Percentiles rank a stretch among this genome's conserved stretches.
Evolutionary conservation across 2,329 filamentous ascomycete genomes (phyloP).

Genomic region (Alternaria ventricosa): DNA sequence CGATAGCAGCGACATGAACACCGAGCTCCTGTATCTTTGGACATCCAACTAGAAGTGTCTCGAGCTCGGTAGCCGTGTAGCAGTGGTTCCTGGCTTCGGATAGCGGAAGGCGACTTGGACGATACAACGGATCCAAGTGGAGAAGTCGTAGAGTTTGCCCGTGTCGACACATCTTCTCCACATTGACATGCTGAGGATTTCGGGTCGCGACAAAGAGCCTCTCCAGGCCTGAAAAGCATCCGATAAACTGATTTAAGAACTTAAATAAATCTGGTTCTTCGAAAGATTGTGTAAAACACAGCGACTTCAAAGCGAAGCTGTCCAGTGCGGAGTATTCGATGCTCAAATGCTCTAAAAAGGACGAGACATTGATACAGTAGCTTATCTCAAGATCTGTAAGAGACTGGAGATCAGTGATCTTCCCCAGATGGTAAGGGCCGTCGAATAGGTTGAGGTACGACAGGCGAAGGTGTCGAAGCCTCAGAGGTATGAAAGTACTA

Average conservation of each 20-base stretch:
- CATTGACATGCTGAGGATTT: not conserved
- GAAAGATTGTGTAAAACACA: not conserved
- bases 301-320: not conserved
- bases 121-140: not conserved
- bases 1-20: not conserved
- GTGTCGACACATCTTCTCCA: not conserved
- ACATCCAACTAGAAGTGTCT: not conserved
- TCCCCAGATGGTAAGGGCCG: not conserved
- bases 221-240: not conserved
- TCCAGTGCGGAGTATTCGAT: not conserved
- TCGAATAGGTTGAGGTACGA: not conserved
- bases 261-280: not conserved
- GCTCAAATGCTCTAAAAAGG: not conserved
- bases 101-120: not conserved
- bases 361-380: not conserved
- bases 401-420: not conserved
- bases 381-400: not conserved
- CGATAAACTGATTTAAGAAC: not conserved
- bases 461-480: not conserved
- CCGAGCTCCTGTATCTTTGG: not conserved
- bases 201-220: not conserved
- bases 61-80: not conserved
- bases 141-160: not conserved
- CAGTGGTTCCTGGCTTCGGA: not conserved
- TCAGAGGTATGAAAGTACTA: not conserved